These are phyloP conservation scores for Pseudogymnoascus sp. DNA, from an alignment of 2,329 filamentous ascomycete species.

Conservation along the genomic window DNA sequence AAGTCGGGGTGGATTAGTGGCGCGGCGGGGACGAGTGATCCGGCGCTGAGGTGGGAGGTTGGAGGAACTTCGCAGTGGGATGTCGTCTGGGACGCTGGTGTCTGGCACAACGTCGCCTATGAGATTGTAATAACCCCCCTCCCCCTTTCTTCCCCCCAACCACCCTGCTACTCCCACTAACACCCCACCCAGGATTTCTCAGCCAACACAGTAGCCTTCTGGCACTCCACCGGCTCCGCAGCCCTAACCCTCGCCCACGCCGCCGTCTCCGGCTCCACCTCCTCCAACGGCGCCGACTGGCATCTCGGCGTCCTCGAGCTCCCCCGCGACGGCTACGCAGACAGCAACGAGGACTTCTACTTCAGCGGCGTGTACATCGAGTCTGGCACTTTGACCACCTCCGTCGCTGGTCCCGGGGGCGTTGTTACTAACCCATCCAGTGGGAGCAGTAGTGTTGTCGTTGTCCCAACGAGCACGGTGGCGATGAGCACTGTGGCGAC, in stretches of 20 bases:
- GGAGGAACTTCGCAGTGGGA: constrained; percentile 55
- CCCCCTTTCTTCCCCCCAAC: not conserved
- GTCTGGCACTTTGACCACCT: constrained; percentile 39
- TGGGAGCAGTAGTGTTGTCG: not conserved
- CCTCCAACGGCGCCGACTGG: constrained; percentile 63
- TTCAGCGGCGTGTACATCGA: constrained; percentile 68
- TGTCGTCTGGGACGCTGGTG: constrained; percentile 49
- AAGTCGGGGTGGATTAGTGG: constrained; percentile 57
- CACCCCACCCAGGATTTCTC: constrained; percentile 43
- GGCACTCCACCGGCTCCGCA: constrained; percentile 57
- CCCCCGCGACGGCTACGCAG: constrained; percentile 46
- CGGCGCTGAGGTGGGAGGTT: constrained; percentile 58
- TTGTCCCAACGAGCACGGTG: too few relatives aligned
- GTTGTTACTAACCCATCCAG: constrained; percentile 8
- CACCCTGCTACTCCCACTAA: too few relatives aligned
- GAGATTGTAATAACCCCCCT: constrained; percentile 42
- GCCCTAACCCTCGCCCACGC: constrained; percentile 50
- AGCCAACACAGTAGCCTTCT: constrained; percentile 55
- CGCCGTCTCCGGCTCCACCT: constrained; percentile 52
- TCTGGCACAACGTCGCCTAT: constrained; percentile 71
- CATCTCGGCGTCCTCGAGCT: constrained; percentile 63
- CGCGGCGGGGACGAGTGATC: constrained; percentile 37
- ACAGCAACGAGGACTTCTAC: constrained; percentile 57
- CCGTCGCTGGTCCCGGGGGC: constrained; percentile 30
- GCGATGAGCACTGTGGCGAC: constrained; percentile 12